Evolutionary conservation across 2,329 filamentous ascomycete species (phyloP).

Genomic region (Fonsecaea monophora): DNA sequence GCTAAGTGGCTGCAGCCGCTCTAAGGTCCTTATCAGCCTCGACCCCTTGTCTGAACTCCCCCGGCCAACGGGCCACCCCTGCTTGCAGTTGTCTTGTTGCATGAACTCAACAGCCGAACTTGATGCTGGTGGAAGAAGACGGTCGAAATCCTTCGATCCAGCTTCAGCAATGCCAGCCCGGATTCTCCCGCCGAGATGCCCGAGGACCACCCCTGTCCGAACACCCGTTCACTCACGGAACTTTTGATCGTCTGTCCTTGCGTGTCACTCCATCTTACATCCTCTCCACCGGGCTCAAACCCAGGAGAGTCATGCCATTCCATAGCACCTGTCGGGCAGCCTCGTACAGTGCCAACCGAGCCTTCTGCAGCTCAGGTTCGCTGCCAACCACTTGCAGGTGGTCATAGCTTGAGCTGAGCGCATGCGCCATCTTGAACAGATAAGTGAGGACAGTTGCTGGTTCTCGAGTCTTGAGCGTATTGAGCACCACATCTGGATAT

Average conservation of each 20-base stretch:
- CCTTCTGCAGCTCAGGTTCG: constrained; percentile 64
- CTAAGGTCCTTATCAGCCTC: constrained; percentile 18
- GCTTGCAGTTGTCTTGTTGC: constrained; percentile 13
- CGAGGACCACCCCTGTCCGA: constrained; percentile 16
- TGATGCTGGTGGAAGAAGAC: constrained; percentile 9
- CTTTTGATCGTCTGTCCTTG: constrained; percentile 5
- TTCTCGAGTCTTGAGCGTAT: constrained; percentile 71
- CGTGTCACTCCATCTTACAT: constrained; percentile 34
- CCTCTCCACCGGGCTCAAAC: constrained; percentile 69
- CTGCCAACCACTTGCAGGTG: constrained; percentile 67
- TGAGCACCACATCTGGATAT: constrained; percentile 69
- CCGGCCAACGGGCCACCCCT: constrained; percentile 8
- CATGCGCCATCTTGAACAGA: constrained; percentile 70
- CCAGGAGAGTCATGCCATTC: constrained; percentile 71
- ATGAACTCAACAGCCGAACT: constrained; percentile 17
- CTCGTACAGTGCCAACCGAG: constrained; percentile 68
- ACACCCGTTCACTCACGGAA: constrained; percentile 5
- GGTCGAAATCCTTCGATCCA: constrained; percentile 12
- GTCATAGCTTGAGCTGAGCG: constrained; percentile 67
- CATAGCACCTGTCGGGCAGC: constrained; percentile 67
- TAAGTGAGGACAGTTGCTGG: constrained; percentile 71
- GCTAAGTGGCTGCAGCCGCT: constrained; percentile 16
- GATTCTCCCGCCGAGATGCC: constrained; percentile 24
- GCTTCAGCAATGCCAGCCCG: constrained; percentile 18
- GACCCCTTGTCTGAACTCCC: constrained; percentile 11